Evolutionary conservation across 257 asterid genomes (phyloP).

Genomic region (Voacanga thouarsii): DNA sequence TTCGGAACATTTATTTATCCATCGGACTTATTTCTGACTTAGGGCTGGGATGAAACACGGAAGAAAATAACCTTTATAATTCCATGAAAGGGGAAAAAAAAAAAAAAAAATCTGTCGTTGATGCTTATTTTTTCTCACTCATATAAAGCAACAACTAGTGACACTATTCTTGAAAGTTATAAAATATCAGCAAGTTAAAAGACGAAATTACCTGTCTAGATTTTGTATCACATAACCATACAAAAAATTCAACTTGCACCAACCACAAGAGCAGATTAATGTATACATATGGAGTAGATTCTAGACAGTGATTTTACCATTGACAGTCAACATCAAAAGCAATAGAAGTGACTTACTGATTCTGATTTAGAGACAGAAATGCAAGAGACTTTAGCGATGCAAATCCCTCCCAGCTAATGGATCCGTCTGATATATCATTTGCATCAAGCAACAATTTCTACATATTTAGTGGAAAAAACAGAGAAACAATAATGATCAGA

Average conservation of each 20-base stretch:
- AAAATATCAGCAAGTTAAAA: not conserved
- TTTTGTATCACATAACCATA: not conserved
- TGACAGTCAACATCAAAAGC: conserved; percentile 12
- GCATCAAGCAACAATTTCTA: conserved; percentile 65
- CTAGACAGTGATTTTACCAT: conserved; percentile 1
- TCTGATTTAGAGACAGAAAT: conserved; percentile 57
- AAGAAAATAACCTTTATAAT: not conserved
- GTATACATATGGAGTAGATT: not conserved
- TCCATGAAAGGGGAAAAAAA: not conserved
- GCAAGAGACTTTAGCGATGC: conserved; percentile 58
- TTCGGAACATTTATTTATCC: not conserved
- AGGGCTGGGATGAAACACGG: not conserved
- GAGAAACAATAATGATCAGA: not conserved
- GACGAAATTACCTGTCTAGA: not conserved
- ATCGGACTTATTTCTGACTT: not conserved
- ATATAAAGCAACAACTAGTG: not conserved
- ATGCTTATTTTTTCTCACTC: not conserved
- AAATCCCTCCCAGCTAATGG: conserved; percentile 74
- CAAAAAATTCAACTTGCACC: not conserved
- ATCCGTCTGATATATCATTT: conserved; percentile 51
- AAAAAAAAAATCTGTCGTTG: not conserved
- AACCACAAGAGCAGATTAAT: not conserved
- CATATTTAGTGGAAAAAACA: conserved; percentile 19
- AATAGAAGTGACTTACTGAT: conserved; percentile 45
- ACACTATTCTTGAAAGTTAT: not conserved